A percentile compares a stretch with the other conserved stretches of the same genome.
Conservation (phyloP, 331 rosid species). For the Rhamnella rubrinervis region DNA sequence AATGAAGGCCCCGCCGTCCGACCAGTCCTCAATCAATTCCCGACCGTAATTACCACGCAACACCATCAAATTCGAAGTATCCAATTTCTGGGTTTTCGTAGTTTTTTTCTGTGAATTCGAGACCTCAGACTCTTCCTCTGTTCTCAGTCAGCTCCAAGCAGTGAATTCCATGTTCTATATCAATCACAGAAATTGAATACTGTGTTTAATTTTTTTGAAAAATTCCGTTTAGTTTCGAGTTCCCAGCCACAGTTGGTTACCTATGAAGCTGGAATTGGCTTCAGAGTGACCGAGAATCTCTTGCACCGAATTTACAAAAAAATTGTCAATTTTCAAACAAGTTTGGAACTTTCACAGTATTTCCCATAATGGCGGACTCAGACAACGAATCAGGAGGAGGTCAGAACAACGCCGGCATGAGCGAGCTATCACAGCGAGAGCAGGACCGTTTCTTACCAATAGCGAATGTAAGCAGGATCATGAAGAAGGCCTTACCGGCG, state of each 20-base stretch:
- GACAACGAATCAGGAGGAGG: slow-evolving; percentile 83
- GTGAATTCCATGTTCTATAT: too few species aligned
- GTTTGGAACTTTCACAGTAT: too few species aligned
- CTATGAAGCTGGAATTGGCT: too few species aligned
- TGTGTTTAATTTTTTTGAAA: too few species aligned
- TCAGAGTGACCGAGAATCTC: too few species aligned
- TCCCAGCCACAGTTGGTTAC: too few species aligned
- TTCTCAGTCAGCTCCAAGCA: too few species aligned
- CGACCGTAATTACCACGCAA: background rate
- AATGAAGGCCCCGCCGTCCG: slow-evolving; percentile 4
- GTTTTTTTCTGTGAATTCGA: background rate
- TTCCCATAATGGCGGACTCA: slow-evolving; percentile 68
- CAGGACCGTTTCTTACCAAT: slow-evolving; percentile 83
- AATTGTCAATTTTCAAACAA: too few species aligned
- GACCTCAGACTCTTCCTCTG: background rate
- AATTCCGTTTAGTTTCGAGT: too few species aligned
- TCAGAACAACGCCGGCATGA: slow-evolving; percentile 26
- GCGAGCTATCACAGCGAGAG: slow-evolving; percentile 66
- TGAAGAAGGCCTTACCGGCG: slow-evolving; percentile 86
- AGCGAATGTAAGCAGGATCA: slow-evolving; percentile 90
- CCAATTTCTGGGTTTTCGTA: background rate
- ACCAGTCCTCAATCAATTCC: background rate
- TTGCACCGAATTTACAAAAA: too few species aligned
- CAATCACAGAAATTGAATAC: too few species aligned
- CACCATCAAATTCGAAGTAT: background rate